Evolutionary conservation across 805 yeast genomes (phyloP).

Genomic region (Candida vaughaniae): DNA sequence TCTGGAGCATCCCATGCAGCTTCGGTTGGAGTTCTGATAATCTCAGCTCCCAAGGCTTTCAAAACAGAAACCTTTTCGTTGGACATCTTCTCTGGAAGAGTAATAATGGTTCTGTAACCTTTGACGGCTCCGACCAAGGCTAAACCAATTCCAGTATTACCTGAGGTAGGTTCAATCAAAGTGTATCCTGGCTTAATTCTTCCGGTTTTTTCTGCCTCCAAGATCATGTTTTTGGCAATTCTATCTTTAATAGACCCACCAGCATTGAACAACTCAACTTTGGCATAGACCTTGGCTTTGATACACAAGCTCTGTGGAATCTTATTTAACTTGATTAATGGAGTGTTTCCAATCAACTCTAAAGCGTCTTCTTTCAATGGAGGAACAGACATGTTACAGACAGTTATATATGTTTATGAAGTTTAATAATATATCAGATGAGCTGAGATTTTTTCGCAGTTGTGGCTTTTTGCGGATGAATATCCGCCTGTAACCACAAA

Average conservation of each 20-base stretch:
- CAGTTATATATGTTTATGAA: conserved; percentile 2
- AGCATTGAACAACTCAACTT: conserved; percentile 80
- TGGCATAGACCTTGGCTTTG: conserved; percentile 69
- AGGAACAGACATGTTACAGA: conserved; percentile 23
- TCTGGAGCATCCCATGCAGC: conserved; percentile 94
- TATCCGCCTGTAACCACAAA: too few relatives aligned
- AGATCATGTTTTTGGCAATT: conserved; percentile 83
- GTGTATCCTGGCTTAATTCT: conserved; percentile 82
- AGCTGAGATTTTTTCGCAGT: conserved; percentile 3
- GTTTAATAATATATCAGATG: conserved; percentile 1
- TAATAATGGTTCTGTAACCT: conserved; percentile 84
- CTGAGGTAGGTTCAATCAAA: conserved; percentile 85
- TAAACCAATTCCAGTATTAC: conserved; percentile 88
- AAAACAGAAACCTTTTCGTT: conserved; percentile 86
- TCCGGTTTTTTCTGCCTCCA: conserved; percentile 78
- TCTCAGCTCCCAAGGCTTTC: conserved; percentile 88
- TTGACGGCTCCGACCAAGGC: conserved; percentile 85
- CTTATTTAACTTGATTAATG: conserved; percentile 69
- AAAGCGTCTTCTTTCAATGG: conserved; percentile 54
- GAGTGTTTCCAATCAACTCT: conserved; percentile 84
- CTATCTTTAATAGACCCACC: conserved; percentile 92
- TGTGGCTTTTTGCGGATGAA: neutral
- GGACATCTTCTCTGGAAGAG: conserved; percentile 89
- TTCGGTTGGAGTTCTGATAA: conserved; percentile 86
- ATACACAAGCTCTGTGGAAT: conserved; percentile 76